Base-by-base conservation (phyloP, 352 stramenopile genomes). In the Pythium utonaiense region DNA sequence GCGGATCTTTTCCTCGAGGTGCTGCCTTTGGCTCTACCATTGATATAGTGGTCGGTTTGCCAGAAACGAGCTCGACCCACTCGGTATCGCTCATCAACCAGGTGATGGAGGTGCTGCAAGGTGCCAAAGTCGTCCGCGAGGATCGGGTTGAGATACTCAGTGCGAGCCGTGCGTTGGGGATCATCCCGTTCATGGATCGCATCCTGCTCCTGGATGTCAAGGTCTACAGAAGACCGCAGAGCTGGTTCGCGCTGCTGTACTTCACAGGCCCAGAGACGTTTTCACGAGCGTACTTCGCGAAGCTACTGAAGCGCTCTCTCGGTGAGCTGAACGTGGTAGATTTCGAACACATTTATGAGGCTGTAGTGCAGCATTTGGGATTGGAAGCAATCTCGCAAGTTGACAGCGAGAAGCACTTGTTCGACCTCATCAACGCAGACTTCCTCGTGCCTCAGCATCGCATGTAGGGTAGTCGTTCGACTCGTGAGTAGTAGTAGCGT, bases 181-280 rank as follows among this genome's bases (percentile, higher is more conserved):
- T 77, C 8, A 66, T 95, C 53, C 62, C 69, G 14, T 95, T 86
- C 64, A 93, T 88, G 57, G 70, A 53, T 10, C 54, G 55, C 8
- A 67, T 42, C 0, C 57, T 95, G 48, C 57, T 93, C 9, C 62
- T 93, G 27, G 83, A 95, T 53, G 52, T 93, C 21, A 95, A 93
- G 48, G 73, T 86, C 21, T 88, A 78, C 42, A 28, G 57, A 21
- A 73, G 68, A 0, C 83, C 83, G 2, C 69, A 62, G 57, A 91
- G 77, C 34, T 91, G 75, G 76, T 75, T 92, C 52, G 83, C 77
- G 3, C 56, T 92, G 64, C 50, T 90, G 27, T 92, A 89, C 51
- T 95, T 86, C 59, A 92, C 82, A 6, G 81, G 83, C 3, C 80
- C 81, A 3, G 80, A 90, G 36, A 48, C 52, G 38, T 93, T 88